Percentiles rank a stretch among this genome's conserved stretches.
phyloP scores from a whole-genome alignment of 306 rosid genomes.

The Fragaria ananassa region DNA sequence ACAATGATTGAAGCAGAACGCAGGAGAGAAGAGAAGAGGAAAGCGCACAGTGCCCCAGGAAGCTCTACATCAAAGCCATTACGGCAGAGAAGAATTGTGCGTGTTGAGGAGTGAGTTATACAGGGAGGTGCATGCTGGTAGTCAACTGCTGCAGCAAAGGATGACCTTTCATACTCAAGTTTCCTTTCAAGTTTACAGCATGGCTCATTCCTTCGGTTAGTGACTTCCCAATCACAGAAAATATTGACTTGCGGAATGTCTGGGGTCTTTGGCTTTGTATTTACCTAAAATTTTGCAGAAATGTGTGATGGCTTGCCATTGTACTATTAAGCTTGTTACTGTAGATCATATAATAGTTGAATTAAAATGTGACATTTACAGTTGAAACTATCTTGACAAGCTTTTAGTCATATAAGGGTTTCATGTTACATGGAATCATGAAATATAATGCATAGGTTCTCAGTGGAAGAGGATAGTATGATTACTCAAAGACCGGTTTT shows the following conservation, averaged over 20 bases:
- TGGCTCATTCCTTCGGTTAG: neutral
- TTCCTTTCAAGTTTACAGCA: neutral
- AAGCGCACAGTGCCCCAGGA: conserved; percentile 88
- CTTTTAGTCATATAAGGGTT: too few species aligned
- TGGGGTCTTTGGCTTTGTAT: neutral
- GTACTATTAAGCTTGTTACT: neutral
- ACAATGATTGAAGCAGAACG: conserved; percentile 51
- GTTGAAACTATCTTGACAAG: too few species aligned
- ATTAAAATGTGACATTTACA: too few species aligned
- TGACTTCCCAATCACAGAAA: neutral
- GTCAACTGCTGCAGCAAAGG: neutral
- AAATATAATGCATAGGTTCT: too few species aligned
- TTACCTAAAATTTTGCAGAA: neutral
- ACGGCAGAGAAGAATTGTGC: conserved; percentile 59
- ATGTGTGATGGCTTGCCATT: neutral
- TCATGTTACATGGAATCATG: too few species aligned
- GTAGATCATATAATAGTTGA: neutral
- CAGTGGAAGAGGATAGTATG: too few species aligned
- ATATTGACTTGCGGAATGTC: neutral
- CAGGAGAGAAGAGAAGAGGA: conserved; percentile 68
- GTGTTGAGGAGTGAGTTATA: conserved; percentile 51
- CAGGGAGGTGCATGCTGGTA: neutral
- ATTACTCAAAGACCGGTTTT: too few species aligned
- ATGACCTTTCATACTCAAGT: neutral
- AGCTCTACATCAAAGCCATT: conserved; percentile 50